Evolutionary conservation across 2,329 filamentous ascomycete species (phyloP), one percentile per base, ranked within the genome.

Genomic region (Calonectria crousiana): DNA sequence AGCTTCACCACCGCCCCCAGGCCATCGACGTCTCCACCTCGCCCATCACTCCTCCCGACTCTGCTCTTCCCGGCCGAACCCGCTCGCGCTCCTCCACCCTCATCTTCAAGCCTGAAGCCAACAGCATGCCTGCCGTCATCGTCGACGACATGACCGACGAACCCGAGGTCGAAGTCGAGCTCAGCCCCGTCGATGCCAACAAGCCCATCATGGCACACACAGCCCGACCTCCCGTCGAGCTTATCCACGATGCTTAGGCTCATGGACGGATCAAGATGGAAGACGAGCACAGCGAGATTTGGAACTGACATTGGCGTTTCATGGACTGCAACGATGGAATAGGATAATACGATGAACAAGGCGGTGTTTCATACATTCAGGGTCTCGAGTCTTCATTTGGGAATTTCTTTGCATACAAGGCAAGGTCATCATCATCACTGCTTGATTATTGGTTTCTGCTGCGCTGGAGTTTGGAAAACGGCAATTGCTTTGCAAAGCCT

Each of bases 111-210:
- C 92, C 92, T 0, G 85, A 86, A n/a, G 88, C 86, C 34, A 87
- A 89, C 75, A 87, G 90, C 76, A 85, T 94, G 79, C 92, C 92
- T 3, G 91, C 91, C 47, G 92, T 94, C 74, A 89, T 90, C 47
- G 92, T 94, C 16, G 91, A 93, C 79, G 92, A 94, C 81, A 91
- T 92, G 87, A 93, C 92, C 18, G 90, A 91, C 75, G 89, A 87
- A 74, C 88, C 88, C 2, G 84, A 85, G 36, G 85, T 18, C 23
- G 84, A 85, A 34, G 85, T 11, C 23, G 32, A 84, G 52, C 67
- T 88, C 75, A 86, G 87, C 81, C 84, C 87, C 20, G 78, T 88
- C 65, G 82, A 87, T 69, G 82, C 71, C 74, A 79, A 80, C 28
- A 88, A 86, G 78, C 87, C 89, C 26, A 90, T 92, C 75, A 82